A percentile compares a stretch with the other conserved stretches of the same genome.
These are phyloP conservation scores for Eucalyptus caleyi DNA, from an alignment of 345 rosid species.

Conservation along the genomic window DNA sequence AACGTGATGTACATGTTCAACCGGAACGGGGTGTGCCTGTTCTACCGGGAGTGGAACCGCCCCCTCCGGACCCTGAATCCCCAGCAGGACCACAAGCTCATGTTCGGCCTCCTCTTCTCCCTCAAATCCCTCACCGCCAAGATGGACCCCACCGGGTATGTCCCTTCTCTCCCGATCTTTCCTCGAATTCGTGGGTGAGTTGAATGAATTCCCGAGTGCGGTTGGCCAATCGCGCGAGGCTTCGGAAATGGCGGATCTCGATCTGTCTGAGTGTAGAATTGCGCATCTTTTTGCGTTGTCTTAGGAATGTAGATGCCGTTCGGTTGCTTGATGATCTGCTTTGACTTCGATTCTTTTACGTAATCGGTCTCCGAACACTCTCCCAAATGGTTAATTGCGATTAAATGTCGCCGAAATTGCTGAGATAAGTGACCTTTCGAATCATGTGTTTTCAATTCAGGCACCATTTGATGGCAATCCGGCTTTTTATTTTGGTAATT, in stretches of 20 bases:
- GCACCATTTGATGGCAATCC: not conserved
- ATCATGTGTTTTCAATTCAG: not conserved
- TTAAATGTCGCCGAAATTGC: not conserved
- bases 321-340: not conserved
- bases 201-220: not conserved
- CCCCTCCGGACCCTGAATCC: slow-evolving; percentile 76
- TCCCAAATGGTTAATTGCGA: not conserved
- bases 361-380: not conserved
- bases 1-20: slow-evolving; percentile 85
- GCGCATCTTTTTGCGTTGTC: not conserved
- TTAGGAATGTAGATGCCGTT: not conserved
- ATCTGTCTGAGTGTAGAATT: not conserved
- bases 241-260: not conserved
- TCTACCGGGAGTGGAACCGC: slow-evolving; percentile 88
- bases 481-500: not conserved
- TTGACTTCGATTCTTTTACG: not conserved
- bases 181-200: not conserved
- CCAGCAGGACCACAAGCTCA: slow-evolving; percentile 74
- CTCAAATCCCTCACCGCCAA: slow-evolving; percentile 94
- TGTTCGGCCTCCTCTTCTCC: slow-evolving; percentile 97
- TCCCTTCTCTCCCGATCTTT: not conserved
- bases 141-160: slow-evolving; percentile 62
- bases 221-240: not conserved
- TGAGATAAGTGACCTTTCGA: not conserved
- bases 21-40: slow-evolving; percentile 78